Conservation (phyloP, 495 filamentous ascomycete genomes). For the Darksidea phi region DNA sequence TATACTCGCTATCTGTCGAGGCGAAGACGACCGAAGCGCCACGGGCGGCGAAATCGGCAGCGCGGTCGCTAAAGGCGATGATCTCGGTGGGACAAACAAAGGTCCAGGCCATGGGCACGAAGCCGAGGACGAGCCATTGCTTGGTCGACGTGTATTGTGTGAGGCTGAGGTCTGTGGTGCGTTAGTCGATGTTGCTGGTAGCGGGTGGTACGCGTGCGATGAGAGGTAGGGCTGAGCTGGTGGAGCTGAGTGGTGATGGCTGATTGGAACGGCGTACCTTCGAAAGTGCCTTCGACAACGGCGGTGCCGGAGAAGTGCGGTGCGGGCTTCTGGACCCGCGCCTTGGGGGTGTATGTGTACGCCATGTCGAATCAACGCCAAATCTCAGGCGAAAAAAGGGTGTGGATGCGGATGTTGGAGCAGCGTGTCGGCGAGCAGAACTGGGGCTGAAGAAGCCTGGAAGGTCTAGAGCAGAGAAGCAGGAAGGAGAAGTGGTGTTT, state of each 20-base stretch:
- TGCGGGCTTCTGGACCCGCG: slow-evolving; percentile 55
- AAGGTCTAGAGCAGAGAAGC: not conserved
- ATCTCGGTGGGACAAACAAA: slow-evolving; percentile 57
- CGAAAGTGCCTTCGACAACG: slow-evolving; percentile 39
- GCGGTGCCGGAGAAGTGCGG: slow-evolving; percentile 45
- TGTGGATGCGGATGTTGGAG: not conserved
- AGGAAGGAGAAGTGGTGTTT: not conserved
- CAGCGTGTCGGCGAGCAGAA: not conserved
- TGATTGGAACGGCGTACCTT: slow-evolving; percentile 29
- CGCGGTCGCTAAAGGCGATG: slow-evolving; percentile 51
- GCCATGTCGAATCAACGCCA: slow-evolving; percentile 16
- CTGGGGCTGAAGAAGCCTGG: no score
- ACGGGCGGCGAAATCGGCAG: slow-evolving; percentile 47
- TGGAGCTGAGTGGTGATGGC: not conserved
- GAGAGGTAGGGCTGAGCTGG: not conserved
- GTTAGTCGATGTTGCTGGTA: slow-evolving; percentile 5
- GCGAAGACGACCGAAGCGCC: slow-evolving; percentile 55
- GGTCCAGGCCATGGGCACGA: slow-evolving; percentile 57
- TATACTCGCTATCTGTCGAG: slow-evolving; percentile 49
- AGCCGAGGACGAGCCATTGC: slow-evolving; percentile 53
- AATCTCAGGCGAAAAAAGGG: no score
- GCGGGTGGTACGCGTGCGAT: not conserved
- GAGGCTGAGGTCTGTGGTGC: slow-evolving; percentile 45
- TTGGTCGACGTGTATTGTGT: slow-evolving; percentile 46
- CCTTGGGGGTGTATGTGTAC: slow-evolving; percentile 34